A percentile compares a stretch with the other conserved stretches of the same genome.
Conservation (phyloP, 129 eudicot genomes). For the Rutidosis leptorrhynchoides region DNA sequence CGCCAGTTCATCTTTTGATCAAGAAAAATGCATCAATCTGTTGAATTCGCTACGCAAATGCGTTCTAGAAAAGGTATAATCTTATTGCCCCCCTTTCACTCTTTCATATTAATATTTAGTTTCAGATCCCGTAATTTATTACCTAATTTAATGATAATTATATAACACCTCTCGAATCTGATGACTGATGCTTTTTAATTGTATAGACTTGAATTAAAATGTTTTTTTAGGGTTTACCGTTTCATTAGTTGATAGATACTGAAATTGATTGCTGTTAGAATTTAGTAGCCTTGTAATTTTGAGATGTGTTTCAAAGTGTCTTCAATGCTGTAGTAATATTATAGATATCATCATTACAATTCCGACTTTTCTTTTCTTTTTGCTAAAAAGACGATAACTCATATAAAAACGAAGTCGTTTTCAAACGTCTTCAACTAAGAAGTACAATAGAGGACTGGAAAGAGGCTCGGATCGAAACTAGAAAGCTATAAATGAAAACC, state of each 20-base stretch:
- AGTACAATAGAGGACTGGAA: no score
- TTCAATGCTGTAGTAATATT: not conserved
- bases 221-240: not conserved
- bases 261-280: not conserved
- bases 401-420: no score
- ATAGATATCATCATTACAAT: not conserved
- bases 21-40: slow-evolving; percentile 54
- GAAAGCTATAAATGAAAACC: no score
- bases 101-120: slow-evolving; percentile 13
- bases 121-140: not conserved
- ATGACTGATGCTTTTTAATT: not conserved
- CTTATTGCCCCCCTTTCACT: not conserved
- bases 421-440: no score
- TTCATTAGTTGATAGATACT: not conserved
- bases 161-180: not conserved
- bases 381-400: no score
- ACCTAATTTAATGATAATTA: not conserved
- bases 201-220: not conserved
- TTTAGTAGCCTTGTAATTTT: not conserved
- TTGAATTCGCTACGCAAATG: slow-evolving; percentile 63
- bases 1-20: slow-evolving; percentile 50
- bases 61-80: slow-evolving; percentile 53
- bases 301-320: not conserved
- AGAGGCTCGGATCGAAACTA: no score
- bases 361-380: no score